These are phyloP conservation scores for Populus hybrid DNA, from an alignment of 441 rosid species.

Conservation along the genomic window DNA sequence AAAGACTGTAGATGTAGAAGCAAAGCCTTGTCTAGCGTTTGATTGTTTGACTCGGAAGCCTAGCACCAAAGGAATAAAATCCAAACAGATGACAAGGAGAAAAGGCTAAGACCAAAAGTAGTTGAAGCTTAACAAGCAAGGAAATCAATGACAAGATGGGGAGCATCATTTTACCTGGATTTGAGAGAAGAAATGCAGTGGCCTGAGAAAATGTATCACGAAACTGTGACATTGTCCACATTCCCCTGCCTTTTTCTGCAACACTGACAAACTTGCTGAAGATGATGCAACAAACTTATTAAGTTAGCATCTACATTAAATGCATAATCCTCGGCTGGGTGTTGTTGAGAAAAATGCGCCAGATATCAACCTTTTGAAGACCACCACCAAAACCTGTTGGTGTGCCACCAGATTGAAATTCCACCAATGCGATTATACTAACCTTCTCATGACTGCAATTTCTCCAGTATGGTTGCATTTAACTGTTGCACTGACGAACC, in stretches of 20 bases:
- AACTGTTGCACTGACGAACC: slow-evolving; percentile 93
- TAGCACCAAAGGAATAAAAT: slow-evolving; percentile 26
- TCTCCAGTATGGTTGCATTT: slow-evolving; percentile 97
- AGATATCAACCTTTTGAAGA: slow-evolving; percentile 81
- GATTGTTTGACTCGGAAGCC: slow-evolving; percentile 70
- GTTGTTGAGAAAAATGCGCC: slow-evolving; percentile 82
- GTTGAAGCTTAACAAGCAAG: background rate
- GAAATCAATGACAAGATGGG: slow-evolving; percentile 12
- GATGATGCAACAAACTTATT: slow-evolving; percentile 79
- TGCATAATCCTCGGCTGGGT: slow-evolving; percentile 72
- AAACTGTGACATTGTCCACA: slow-evolving; percentile 83
- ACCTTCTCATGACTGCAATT: slow-evolving; percentile 98
- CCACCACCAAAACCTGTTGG: slow-evolving; percentile 70
- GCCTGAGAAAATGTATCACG: slow-evolving; percentile 94
- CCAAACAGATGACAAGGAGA: too few species aligned
- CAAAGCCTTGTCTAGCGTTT: too few species aligned
- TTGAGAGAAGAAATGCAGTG: slow-evolving; percentile 88
- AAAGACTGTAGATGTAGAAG: too few species aligned
- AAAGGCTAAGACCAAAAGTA: too few species aligned
- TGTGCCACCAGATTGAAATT: slow-evolving; percentile 58
- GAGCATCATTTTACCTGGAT: slow-evolving; percentile 55
- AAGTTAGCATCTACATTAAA: slow-evolving; percentile 86
- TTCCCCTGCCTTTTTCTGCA: slow-evolving; percentile 88
- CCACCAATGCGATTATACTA: slow-evolving; percentile 95
- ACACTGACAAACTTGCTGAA: slow-evolving; percentile 86